These are phyloP conservation scores for Phytophthora europaea DNA, from an alignment of 352 stramenopile species.

Conservation along the genomic window DNA sequence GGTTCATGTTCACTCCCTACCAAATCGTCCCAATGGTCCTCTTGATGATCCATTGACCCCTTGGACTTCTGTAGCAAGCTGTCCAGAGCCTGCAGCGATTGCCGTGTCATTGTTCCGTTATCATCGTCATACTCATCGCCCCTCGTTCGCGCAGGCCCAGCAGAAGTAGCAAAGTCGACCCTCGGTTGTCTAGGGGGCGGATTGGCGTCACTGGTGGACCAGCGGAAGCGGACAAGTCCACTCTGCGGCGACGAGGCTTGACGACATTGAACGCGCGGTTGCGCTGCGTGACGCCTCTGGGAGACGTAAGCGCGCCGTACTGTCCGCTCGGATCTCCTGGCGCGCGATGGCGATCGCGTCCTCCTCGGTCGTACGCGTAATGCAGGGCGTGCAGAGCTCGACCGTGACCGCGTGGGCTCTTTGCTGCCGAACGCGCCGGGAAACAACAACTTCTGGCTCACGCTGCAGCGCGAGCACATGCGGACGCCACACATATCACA, in stretches of 20 bases:
- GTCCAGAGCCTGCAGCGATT: constrained; percentile 30
- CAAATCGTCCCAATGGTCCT: constrained; percentile 14
- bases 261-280: constrained; percentile 19
- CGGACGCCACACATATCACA: constrained; percentile 45
- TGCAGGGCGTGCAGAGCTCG: constrained; percentile 38
- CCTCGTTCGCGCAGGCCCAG: constrained; percentile 7
- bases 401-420: constrained; percentile 28
- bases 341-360: constrained; percentile 36
- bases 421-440: constrained; percentile 29
- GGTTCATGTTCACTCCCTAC: constrained; percentile 24
- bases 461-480: constrained; percentile 40
- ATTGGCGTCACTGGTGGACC: constrained; percentile 12
- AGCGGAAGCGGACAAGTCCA: constrained; percentile 30
- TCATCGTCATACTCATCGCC: not conserved
- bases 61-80: constrained; percentile 23
- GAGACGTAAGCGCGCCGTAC: constrained; percentile 37
- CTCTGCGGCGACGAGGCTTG: constrained; percentile 10
- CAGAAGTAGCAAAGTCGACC: constrained; percentile 29
- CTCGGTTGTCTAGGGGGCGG: constrained; percentile 13
- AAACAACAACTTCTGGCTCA: constrained; percentile 39
- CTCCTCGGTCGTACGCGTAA: constrained; percentile 29
- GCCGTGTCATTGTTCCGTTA: constrained; percentile 17
- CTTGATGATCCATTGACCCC: constrained; percentile 1
- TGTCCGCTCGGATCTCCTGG: constrained; percentile 48
- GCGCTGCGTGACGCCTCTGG: constrained; percentile 15